Evolutionary conservation across 1,139 yeast species (phyloP), one percentile per base, ranked within the genome.

Genomic region (Yamadazyma dushanensis): DNA sequence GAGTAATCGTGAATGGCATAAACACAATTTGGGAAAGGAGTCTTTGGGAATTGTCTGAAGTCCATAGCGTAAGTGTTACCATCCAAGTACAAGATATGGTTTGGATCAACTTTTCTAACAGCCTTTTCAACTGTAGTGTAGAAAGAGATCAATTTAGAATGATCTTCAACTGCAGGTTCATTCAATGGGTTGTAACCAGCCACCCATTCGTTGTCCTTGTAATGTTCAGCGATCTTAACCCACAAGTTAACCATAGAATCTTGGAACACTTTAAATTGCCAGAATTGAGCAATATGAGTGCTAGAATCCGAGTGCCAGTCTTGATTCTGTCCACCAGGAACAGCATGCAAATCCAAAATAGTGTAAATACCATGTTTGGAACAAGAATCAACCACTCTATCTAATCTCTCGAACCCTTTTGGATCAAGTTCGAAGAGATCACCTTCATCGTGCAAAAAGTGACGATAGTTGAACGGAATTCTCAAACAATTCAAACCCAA

Each of bases 131-230:
- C 49, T 38, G 61, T 50, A 15, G 38, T 38, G 46, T 70, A 70
- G 41, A 62, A 69, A 3, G 47, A 39, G n/a, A 61, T 54, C 50
- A 70, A 59, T 37, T 65, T 63, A 18, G 50, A 32, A 43, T 68
- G 73, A 40, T 66, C 60, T 3, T 66, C 43, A 23, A 59, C 63
- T 2, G 74, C 69, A 7, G 76, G 76, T 48, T 70, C 76, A 46
- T 70, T 70, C 48, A 70, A 54, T 18, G 74, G 73, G 44, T 70
- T 70, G 53, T 70, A 70, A 8, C 76, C 76, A 9, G 76, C 76
- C 30, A 70, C 61, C 69, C 69, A 68, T 21, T 54, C 45, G 46
- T 70, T 70, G 38, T 61, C 66, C 41, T 57, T 60, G 47, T 70
- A 70, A 45, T 67, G 59, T 23, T 51, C 50, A 6, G 76, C 76